A percentile compares a stretch with the other conserved stretches of the same genome.
Evolutionary conservation across 2,329 filamentous ascomycete genomes (phyloP).

Genomic region (Peltaster fructicola): DNA sequence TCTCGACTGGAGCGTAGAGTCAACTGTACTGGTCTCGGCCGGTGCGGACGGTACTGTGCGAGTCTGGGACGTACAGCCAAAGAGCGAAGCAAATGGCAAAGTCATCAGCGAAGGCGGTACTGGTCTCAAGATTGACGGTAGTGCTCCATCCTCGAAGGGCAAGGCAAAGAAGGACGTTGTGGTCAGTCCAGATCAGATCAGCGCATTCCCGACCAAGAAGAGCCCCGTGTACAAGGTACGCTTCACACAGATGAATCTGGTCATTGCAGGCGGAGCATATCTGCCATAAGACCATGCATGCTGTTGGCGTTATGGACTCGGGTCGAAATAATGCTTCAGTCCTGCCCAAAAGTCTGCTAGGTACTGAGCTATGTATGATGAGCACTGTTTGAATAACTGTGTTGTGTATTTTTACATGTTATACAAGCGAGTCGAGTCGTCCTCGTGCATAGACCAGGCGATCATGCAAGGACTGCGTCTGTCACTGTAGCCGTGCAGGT

Average conservation of each 20-base stretch:
- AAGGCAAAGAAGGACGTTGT: slow-evolving; percentile 83
- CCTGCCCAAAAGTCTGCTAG: too few species aligned
- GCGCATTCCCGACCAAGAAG: slow-evolving; percentile 89
- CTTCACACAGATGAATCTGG: slow-evolving; percentile 89
- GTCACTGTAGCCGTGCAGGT: too few species aligned
- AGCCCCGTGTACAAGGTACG: slow-evolving; percentile 82
- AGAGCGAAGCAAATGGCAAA: slow-evolving; percentile 25
- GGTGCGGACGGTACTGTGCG: slow-evolving; percentile 86
- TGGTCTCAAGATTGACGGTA: slow-evolving; percentile 33
- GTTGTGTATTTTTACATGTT: too few species aligned
- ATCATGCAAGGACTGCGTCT: too few species aligned
- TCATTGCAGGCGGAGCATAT: slow-evolving; percentile 64
- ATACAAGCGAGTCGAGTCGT: too few species aligned
- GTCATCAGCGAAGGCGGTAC: slow-evolving; percentile 31
- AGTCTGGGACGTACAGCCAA: slow-evolving; percentile 72
- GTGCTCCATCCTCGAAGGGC: slow-evolving; percentile 22
- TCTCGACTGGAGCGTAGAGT: slow-evolving; percentile 84
- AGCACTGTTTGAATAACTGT: too few species aligned
- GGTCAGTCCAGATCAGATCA: slow-evolving; percentile 84
- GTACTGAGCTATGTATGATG: too few species aligned
- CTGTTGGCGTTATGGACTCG: too few species aligned
- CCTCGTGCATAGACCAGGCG: too few species aligned
- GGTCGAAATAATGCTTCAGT: too few species aligned
- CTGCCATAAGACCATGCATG: slow-evolving; percentile 24
- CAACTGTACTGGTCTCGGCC: slow-evolving; percentile 72